phyloP scores from a whole-genome alignment of 106 monocot genomes.

The Dendrobium catenatum region DNA sequence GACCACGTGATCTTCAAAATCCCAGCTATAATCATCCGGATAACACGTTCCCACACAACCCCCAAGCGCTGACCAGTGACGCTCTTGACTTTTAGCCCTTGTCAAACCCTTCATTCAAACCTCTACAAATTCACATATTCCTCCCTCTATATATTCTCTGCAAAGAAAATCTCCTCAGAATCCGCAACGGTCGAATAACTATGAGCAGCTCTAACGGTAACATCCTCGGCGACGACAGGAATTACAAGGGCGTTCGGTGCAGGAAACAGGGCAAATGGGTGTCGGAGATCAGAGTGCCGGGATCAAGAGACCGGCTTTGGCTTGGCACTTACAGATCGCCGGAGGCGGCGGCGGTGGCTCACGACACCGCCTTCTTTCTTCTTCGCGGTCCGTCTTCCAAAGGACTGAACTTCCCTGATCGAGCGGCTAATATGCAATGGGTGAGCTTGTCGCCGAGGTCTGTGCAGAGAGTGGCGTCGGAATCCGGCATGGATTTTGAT shows the following conservation, averaged over 20 bases:
- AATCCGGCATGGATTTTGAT: slow-evolving; percentile 13
- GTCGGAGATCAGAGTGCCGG: slow-evolving; percentile 11
- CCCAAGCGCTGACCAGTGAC: no score
- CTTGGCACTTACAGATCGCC: slow-evolving; percentile 9
- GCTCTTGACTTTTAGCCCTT: no score
- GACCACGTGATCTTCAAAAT: no score
- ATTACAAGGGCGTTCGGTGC: slow-evolving; percentile 13
- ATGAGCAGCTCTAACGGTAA: no score
- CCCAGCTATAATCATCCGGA: no score
- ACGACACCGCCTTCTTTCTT: slow-evolving; percentile 12
- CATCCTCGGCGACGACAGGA: neutral
- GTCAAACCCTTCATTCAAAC: no score
- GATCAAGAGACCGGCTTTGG: slow-evolving; percentile 9
- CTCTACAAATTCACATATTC: no score
- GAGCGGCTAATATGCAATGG: neutral
- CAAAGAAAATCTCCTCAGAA: no score
- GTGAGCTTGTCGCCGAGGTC: slow-evolving; percentile 8
- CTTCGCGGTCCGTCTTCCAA: slow-evolving; percentile 8
- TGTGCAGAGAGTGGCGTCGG: slow-evolving; percentile 12
- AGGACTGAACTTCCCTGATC: slow-evolving; percentile 5
- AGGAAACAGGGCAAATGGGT: slow-evolving; percentile 12
- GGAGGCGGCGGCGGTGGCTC: slow-evolving; percentile 13
- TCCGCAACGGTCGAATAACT: no score
- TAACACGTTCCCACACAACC: no score
- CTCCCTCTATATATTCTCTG: no score